Conservation (phyloP, 345 rosid genomes). For the Isatis tinctoria region DNA sequence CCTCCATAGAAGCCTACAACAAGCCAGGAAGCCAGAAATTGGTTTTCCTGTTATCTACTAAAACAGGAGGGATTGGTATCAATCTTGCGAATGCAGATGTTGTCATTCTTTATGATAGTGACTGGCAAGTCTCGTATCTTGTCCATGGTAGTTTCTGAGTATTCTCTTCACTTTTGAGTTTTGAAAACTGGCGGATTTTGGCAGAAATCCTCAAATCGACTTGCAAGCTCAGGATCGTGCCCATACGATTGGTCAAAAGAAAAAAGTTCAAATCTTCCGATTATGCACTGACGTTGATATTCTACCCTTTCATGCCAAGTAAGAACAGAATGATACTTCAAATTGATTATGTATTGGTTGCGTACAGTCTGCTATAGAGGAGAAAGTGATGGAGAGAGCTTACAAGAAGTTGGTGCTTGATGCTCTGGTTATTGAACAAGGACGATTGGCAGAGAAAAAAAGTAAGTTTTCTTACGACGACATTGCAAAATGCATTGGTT, state of each 20-base stretch:
- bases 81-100: no score
- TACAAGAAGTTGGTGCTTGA: constrained; percentile 97
- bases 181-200: no score
- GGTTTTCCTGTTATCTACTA: no score
- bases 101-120: no score
- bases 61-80: no score
- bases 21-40: constrained; percentile 98
- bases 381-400: constrained; percentile 98
- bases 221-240: no score
- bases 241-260: no score
- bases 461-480: constrained; percentile 37
- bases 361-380: constrained; percentile 94
- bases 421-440: constrained; percentile 98
- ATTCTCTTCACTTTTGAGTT: no score
- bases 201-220: no score
- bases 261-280: constrained; percentile 97
- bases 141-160: no score
- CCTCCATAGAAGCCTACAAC: constrained; percentile 91
- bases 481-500: neutral
- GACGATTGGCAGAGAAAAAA: constrained; percentile 95
- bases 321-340: neutral
- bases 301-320: neutral
- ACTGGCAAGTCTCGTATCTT: no score
- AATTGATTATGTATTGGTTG: constrained; percentile 11
- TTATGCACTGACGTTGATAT: constrained; percentile 88